These are phyloP conservation scores for Elaeagnus macrophylla DNA, from an alignment of 306 rosid genomes.

Conservation along the genomic window DNA sequence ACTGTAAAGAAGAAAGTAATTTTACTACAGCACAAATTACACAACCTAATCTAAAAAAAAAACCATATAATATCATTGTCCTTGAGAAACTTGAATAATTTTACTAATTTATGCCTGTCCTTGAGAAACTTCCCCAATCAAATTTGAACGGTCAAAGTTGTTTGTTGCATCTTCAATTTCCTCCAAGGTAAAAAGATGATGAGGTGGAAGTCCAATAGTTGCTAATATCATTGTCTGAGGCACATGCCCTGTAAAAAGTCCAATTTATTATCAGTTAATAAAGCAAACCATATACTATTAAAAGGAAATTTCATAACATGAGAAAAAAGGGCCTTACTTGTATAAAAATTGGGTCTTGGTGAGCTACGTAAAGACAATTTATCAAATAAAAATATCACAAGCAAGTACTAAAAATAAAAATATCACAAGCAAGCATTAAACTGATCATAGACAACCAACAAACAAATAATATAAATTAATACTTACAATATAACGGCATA, in stretches of 20 bases:
- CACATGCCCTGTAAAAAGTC: constrained; percentile 34
- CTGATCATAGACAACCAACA: too few relatives aligned
- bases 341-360: constrained; percentile 29
- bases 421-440: too few relatives aligned
- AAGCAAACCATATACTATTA: not conserved
- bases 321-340: constrained; percentile 42
- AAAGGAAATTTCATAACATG: not conserved
- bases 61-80: too few relatives aligned
- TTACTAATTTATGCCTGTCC: too few relatives aligned
- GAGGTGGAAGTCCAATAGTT: constrained; percentile 51
- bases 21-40: not conserved
- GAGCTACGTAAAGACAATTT: constrained; percentile 24
- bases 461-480: too few relatives aligned
- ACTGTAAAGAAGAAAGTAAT: constrained; percentile 27
- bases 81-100: too few relatives aligned
- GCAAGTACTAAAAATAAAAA: too few relatives aligned
- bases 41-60: not conserved
- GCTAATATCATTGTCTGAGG: constrained; percentile 39
- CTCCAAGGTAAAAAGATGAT: constrained; percentile 53
- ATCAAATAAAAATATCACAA: too few relatives aligned
- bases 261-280: not conserved
- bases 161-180: constrained; percentile 80
- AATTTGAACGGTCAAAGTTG: constrained; percentile 52
- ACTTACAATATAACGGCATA: too few relatives aligned
- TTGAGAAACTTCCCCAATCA: constrained; percentile 49